Evolutionary conservation across 371 early-diverging fungal species (phyloP).

Genomic region (Mucor circinelloides): DNA sequence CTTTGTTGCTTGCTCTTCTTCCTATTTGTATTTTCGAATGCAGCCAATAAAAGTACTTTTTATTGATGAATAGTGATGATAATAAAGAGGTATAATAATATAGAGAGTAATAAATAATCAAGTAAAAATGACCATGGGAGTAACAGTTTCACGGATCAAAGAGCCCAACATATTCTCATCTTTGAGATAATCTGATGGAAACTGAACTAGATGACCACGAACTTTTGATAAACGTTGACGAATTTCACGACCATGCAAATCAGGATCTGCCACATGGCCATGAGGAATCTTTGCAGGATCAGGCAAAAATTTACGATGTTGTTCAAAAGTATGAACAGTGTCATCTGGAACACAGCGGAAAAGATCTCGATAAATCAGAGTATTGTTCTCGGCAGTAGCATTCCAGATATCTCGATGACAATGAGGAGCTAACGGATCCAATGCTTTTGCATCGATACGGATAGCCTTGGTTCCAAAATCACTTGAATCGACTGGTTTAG

Average conservation of each 20-base stretch:
- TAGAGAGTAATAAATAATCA: neutral
- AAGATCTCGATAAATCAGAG: conserved; percentile 70
- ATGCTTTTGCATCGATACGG: conserved; percentile 29
- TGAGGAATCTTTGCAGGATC: conserved; percentile 51
- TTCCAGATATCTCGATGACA: conserved; percentile 69
- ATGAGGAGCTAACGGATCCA: conserved; percentile 74
- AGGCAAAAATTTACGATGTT: conserved; percentile 64
- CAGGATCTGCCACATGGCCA: conserved; percentile 62
- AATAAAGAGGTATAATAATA: too few species aligned
- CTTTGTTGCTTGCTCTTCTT: too few species aligned
- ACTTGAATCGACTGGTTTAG: neutral
- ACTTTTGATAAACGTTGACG: conserved; percentile 43
- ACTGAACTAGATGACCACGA: conserved; percentile 71
- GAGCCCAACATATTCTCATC: conserved; percentile 69
- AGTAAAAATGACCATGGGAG: conserved; percentile 58
- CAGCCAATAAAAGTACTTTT: too few species aligned
- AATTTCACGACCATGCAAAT: conserved; percentile 38
- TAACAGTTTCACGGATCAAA: conserved; percentile 49
- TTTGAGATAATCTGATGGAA: conserved; percentile 72
- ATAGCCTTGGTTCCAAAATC: neutral
- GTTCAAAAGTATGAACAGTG: conserved; percentile 62
- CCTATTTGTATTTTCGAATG: too few species aligned
- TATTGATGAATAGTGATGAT: too few species aligned
- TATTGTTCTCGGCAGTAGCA: conserved; percentile 67
- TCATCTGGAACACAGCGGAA: conserved; percentile 92